These are phyloP conservation scores for Magnaporthiopsis poae DNA, from an alignment of 2,329 filamentous ascomycete genomes.

Conservation along the genomic window DNA sequence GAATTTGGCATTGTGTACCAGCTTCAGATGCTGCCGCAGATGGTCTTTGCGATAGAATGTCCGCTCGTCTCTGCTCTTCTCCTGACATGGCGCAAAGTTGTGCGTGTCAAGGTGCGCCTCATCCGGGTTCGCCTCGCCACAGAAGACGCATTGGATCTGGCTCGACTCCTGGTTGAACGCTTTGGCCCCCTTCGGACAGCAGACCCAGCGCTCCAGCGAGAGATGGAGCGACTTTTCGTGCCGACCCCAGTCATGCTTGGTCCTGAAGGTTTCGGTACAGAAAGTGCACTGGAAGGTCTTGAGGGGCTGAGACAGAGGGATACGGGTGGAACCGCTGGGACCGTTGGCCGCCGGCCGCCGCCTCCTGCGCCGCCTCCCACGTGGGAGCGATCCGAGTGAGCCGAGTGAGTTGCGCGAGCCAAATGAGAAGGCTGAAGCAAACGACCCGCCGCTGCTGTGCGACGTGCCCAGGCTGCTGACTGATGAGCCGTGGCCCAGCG, in stretches of 20 bases:
- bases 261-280: conserved; percentile 58
- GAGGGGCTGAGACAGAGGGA: conserved; percentile 29
- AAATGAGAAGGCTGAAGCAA: conserved; percentile 49
- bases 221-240: conserved; percentile 60
- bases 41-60: conserved; percentile 60
- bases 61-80: conserved; percentile 50
- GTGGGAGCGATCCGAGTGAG: conserved; percentile 37
- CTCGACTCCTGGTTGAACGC: conserved; percentile 52
- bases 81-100: conserved; percentile 55
- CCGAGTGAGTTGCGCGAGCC: conserved; percentile 47
- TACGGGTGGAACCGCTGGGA: conserved; percentile 23
- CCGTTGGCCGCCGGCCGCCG: conserved; percentile 28
- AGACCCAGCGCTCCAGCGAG: conserved; percentile 58
- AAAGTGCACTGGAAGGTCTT: conserved; percentile 59
- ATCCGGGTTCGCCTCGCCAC: conserved; percentile 44
- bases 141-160: conserved; percentile 48
- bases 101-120: conserved; percentile 48
- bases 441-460: conserved; percentile 48
- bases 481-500: conserved; percentile 49
- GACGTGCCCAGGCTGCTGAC: conserved; percentile 52
- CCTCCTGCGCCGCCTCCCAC: conserved; percentile 41
- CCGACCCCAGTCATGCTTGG: conserved; percentile 58
- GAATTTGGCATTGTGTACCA: conserved; percentile 55
- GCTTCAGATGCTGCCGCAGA: conserved; percentile 53
- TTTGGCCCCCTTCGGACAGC: conserved; percentile 45